Base-by-base conservation (phyloP, 2,329 filamentous ascomycete species). In the Leptodontidium sp. region DNA sequence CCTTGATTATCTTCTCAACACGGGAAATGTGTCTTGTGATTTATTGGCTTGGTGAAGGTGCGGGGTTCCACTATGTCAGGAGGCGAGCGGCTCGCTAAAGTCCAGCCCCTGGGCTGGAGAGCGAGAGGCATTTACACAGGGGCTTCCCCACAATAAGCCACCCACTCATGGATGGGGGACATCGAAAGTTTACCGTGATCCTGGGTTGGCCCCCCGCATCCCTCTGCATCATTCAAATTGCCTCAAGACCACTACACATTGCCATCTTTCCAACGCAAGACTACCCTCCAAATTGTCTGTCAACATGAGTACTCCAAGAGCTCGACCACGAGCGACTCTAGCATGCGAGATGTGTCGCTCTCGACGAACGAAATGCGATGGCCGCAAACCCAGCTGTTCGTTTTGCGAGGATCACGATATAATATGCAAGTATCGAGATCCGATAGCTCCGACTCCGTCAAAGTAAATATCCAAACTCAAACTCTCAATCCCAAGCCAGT, bases 291-390 rank as follows among this genome's bases (percentile, higher is more conserved):
- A n/a, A 2, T 6, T 50, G 47, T 12, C 47, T 9, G 21, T 9
- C 4, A 50, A 24, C 47, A 26, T 50, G 47, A 50, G n/a, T 12
- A 4, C 47, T 21, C n/a, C 47, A 24, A n/a, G n/a, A 6, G 15
- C 47, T 24, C 90, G 68, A 26, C 65, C 59, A 49, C 61, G 72
- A 62, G 49, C 71, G 49, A 62, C 68, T 5, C 57, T 73, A 17
- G 74, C 74, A 12, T 76, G 74, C 66, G 69, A 75, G 21, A 65
- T 66, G 24, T 76, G 74, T 64, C 69, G 74, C 15, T 70, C 70
- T 29, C 65, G 73, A 65, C 69, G 74, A 47, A 75, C 73, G 40
- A 76, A 75, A 67, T 76, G 74, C 66, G 74, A 76, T 58, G 69
- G 69, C 11, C 70, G 70, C 26, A 71, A 68, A 57, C 74, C 74